Base-by-base conservation (phyloP, 176 grass and related monocot species). In the Oryza brachyantha region DNA sequence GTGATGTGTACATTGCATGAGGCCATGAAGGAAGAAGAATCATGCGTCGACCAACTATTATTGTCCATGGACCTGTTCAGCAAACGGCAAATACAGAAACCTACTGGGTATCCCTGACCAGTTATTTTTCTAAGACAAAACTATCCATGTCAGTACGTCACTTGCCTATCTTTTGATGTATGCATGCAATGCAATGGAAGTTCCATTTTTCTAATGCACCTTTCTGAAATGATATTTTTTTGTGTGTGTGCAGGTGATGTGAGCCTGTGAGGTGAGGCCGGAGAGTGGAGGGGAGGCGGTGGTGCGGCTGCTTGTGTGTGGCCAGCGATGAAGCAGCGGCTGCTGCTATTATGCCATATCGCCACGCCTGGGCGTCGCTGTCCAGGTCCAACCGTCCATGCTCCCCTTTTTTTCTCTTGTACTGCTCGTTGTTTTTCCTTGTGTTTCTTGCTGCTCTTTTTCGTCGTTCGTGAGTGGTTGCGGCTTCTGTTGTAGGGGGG, bases 301-400 rank as follows among this genome's bases (percentile, higher is more conserved):
- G 72, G 78, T 68, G 85, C 32, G 39, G 39, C 39, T 11, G 39
- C 39, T 5, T 28, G 16, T 83, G 86, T 74, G 86, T 72, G 80
- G 86, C 86, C 86, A 84, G 61, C 68, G 86, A 74, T 74, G 80
- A 67, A 84, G 86, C 48, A 79, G 75, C 86, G 86, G 86, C 85
- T 8, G 85, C 85, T 80, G 85, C n/a, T n/a, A n/a, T n/a, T n/a
- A n/a, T n/a, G n/a, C n/a, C n/a, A n/a, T n/a, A n/a, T n/a, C 29
- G 78, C 78, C 65, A 32, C 27, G 78, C 78, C 65, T 50, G 0
- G 31, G 37, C 63, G 14, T 58, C 76, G 27, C 67, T 65, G 43
- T 77, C 79, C 36, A 8, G 46, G 5, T 21, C 46, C 14, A 16
- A 48, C 31, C n/a, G 42, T 73, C 83, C 39, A 14, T 1, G 13